Base-by-base conservation (phyloP, 2,329 filamentous ascomycete species). In the Fusarium sambucinum region DNA sequence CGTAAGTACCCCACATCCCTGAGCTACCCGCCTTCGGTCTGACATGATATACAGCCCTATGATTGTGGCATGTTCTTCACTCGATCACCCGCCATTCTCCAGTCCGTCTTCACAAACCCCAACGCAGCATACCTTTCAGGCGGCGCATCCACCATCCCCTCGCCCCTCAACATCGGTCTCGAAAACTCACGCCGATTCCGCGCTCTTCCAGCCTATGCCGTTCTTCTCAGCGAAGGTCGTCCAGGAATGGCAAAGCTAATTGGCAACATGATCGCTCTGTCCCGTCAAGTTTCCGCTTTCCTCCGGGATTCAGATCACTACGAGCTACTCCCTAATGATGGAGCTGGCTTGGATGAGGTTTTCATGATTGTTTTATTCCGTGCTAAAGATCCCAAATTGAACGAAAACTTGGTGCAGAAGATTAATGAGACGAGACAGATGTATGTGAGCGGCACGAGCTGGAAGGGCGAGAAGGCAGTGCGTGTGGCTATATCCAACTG, bases 121-220 rank as follows among this genome's bases (percentile, higher is more conserved):
- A 94, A 94, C 76, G 94, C 95, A 4, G 92, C 90, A 2, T 97
- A 97, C 75, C 87, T 97, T 45, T 80, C 80, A 11, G 77, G 79
- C 21, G 77, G 78, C 17, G 73, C 73, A 5, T 76, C 60, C 64
- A 74, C 48, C 73, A 90, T 96, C 65, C 88, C 90, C n/a, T 94
- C 92, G 5, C 94, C 94, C 0, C 82, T 97, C 17, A 95, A 97
- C 78, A 88, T 96, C 58, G 93, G 94, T 21, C 83, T 97, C 21
- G 94, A 97, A 73, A 97, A 97, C 79, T 97, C 94, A 3, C 89
- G 94, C 38, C 90, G 94, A 8, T 97, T 97, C 82, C 88, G 95
- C 54, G 94, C 94, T 1, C 82, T 97, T n/a, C 94, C 95, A 0
- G 91, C 93, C 11, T 97, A 97, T 75, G 90, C 93, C 13, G 91